Evolutionary conservation across 768 basidiomycete genomes (phyloP).

Genomic region (Exsudoporus frostii): DNA sequence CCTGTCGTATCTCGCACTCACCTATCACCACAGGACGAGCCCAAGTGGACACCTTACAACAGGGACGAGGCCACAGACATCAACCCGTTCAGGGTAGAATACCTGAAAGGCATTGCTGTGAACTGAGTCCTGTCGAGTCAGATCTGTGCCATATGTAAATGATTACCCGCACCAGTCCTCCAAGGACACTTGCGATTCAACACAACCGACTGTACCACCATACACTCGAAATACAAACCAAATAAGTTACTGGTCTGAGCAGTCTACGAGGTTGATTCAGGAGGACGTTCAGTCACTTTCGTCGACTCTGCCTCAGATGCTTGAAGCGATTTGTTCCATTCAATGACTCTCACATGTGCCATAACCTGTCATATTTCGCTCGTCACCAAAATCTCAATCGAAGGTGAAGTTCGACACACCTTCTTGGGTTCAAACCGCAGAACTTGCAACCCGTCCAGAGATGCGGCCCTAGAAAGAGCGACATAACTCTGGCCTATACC

Average conservation of each 20-base stretch:
- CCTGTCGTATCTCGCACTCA: neutral
- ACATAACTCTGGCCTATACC: constrained; percentile 46
- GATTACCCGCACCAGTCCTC: neutral
- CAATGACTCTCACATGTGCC: constrained; percentile 43
- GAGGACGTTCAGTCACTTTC: neutral
- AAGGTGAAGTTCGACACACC: constrained; percentile 25
- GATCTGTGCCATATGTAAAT: neutral
- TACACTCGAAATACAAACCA: constrained; percentile 4
- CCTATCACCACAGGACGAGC: constrained; percentile 63
- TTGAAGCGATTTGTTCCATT: constrained; percentile 37
- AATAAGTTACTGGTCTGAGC: neutral
- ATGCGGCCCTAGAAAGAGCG: constrained; percentile 50
- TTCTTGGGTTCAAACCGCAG: constrained; percentile 51
- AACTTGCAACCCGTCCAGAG: constrained; percentile 53
- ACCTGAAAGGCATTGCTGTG: constrained; percentile 51
- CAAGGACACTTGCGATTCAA: neutral
- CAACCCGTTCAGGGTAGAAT: constrained; percentile 61
- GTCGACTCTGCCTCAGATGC: neutral
- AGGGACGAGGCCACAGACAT: constrained; percentile 57
- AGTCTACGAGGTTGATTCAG: neutral
- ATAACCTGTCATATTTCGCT: constrained; percentile 33
- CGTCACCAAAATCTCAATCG: neutral
- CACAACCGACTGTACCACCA: neutral
- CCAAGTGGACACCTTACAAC: constrained; percentile 84
- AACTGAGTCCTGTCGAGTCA: constrained; percentile 6